Evolutionary conservation across 495 filamentous ascomycete species (phyloP).

Genomic region (Bryoglossum gracile): DNA sequence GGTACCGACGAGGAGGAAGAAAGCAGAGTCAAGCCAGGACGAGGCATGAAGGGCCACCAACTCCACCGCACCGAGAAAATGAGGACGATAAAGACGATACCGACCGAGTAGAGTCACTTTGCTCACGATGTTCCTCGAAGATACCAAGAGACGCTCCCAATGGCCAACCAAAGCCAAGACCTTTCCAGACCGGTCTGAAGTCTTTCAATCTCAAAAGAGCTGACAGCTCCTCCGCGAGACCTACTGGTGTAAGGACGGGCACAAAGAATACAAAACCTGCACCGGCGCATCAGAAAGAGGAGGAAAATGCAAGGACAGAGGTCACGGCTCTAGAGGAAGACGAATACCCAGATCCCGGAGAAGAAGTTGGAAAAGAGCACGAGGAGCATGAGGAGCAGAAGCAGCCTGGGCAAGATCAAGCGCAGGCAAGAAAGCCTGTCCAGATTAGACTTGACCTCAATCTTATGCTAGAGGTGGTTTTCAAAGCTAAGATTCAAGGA

Average conservation of each 20-base stretch:
- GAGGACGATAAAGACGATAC: not conserved
- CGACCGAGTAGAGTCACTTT: not conserved
- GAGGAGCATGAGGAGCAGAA: slow-evolving; percentile 13
- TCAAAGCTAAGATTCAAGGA: slow-evolving; percentile 82
- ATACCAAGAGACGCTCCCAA: not conserved
- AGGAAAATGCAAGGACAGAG: slow-evolving; percentile 8
- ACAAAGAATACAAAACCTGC: slow-evolving; percentile 7
- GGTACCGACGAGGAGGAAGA: slow-evolving; percentile 1
- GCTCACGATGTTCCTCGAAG: not conserved
- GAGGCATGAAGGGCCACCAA: not conserved
- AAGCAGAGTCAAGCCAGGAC: not conserved
- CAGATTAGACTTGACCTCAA: slow-evolving; percentile 69
- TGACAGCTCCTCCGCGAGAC: slow-evolving; percentile 9
- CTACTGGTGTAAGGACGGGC: slow-evolving; percentile 6
- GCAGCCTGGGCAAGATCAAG: slow-evolving; percentile 8
- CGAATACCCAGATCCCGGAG: too few species aligned
- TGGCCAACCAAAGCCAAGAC: not conserved
- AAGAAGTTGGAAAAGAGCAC: too few species aligned
- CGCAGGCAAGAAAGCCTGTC: slow-evolving; percentile 54
- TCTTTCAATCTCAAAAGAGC: slow-evolving; percentile 20
- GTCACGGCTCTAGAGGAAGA: slow-evolving; percentile 10
- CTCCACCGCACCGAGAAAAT: not conserved
- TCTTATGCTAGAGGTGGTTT: slow-evolving; percentile 72
- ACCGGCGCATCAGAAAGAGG: slow-evolving; percentile 6
- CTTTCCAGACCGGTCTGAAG: slow-evolving; percentile 17